These are phyloP conservation scores for Cercospora sp. DNA, from an alignment of 2,329 filamentous ascomycete species.

Conservation along the genomic window DNA sequence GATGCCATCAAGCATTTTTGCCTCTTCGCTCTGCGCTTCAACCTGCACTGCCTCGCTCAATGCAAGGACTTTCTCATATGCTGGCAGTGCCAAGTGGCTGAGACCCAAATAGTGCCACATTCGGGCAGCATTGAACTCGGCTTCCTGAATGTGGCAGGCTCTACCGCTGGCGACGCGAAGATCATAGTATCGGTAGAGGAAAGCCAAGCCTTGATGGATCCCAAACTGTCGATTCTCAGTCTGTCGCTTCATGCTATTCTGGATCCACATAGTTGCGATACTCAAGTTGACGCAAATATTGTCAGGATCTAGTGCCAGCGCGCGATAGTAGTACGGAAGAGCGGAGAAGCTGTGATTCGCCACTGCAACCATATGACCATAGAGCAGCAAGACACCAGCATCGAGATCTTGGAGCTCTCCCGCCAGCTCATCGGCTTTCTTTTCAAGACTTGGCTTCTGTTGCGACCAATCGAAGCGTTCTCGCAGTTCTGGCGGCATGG, in stretches of 20 bases:
- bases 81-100: conserved; percentile 68
- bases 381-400: conserved; percentile 79
- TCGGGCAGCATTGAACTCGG: conserved; percentile 77
- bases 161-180: conserved; percentile 49
- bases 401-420: conserved; percentile 56
- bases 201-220: conserved; percentile 80
- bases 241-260: conserved; percentile 86
- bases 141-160: conserved; percentile 64
- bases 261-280: conserved; percentile 81
- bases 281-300: conserved; percentile 80
- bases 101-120: conserved; percentile 76
- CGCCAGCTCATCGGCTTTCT: conserved; percentile 29
- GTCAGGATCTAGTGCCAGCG: conserved; percentile 66
- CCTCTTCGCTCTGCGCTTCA: conserved; percentile 31
- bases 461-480: conserved; percentile 46
- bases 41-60: conserved; percentile 51
- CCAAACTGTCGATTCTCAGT: conserved; percentile 87
- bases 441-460: conserved; percentile 42
- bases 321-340: conserved; percentile 78
- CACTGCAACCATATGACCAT: conserved; percentile 76
- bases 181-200: conserved; percentile 73
- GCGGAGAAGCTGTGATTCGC: conserved; percentile 82
- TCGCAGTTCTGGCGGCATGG: conserved; percentile 57
- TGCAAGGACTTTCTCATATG: conserved; percentile 64
- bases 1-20: conserved; percentile 43